These are phyloP conservation scores for Kluyveromyces nonfermentans DNA, from an alignment of 805 yeast genomes.

Conservation along the genomic window DNA sequence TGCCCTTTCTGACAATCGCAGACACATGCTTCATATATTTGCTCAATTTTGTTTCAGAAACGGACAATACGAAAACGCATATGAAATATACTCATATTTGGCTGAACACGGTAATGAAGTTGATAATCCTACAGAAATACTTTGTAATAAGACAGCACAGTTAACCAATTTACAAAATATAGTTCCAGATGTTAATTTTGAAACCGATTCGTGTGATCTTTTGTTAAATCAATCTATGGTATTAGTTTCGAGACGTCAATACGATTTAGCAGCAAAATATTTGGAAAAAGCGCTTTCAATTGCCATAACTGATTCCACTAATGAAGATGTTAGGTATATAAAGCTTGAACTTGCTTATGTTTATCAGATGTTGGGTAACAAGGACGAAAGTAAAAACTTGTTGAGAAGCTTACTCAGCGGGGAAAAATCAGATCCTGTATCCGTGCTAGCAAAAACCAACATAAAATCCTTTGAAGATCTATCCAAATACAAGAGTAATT, in stretches of 20 bases:
- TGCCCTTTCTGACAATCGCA: constrained; percentile 10
- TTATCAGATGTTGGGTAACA: constrained; percentile 34
- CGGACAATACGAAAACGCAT: constrained; percentile 44
- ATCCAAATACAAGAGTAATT: constrained; percentile 25
- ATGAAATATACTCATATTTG: constrained; percentile 41
- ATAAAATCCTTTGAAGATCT: constrained; percentile 19
- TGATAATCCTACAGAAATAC: constrained; percentile 42
- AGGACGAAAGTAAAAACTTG: constrained; percentile 30
- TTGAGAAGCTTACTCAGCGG: constrained; percentile 28
- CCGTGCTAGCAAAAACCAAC: constrained; percentile 24
- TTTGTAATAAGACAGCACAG: constrained; percentile 63
- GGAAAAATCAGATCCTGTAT: constrained; percentile 23
- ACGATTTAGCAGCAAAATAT: constrained; percentile 32
- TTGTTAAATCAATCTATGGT: constrained; percentile 57
- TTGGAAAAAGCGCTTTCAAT: constrained; percentile 37
- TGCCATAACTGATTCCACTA: constrained; percentile 33
- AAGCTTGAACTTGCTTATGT: constrained; percentile 51
- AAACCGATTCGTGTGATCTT: constrained; percentile 43
- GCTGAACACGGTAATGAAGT: constrained; percentile 30
- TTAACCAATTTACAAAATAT: constrained; percentile 37
- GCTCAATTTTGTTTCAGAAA: constrained; percentile 45
- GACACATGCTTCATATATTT: constrained; percentile 39
- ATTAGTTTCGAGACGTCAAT: constrained; percentile 36
- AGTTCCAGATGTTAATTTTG: constrained; percentile 5
- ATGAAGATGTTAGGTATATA: constrained; percentile 52